A percentile compares a stretch with the other conserved stretches of the same genome.
phyloP scores from a whole-genome alignment of 805 yeast genomes.

The Kazachstania kunashirensis region DNA sequence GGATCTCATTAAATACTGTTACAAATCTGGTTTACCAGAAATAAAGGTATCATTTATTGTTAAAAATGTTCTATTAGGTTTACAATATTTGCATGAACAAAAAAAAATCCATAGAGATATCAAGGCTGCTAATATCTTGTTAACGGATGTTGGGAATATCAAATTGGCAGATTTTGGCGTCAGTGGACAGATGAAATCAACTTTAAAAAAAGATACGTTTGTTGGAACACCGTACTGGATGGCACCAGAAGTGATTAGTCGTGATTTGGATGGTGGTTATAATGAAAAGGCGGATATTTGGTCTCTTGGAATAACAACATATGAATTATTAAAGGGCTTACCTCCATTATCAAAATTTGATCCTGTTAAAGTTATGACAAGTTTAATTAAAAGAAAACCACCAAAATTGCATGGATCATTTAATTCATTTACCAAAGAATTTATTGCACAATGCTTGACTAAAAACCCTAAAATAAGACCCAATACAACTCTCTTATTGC shows the following conservation, averaged over 20 bases:
- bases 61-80: constrained; percentile 56
- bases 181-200: constrained; percentile 69
- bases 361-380: constrained; percentile 64
- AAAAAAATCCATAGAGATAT: constrained; percentile 81
- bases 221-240: constrained; percentile 98
- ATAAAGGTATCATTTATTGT: constrained; percentile 48
- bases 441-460: constrained; percentile 54
- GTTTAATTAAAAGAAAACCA: constrained; percentile 31
- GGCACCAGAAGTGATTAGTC: constrained; percentile 81
- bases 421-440: constrained; percentile 35
- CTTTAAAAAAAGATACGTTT: constrained; percentile 58
- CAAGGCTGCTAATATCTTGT: constrained; percentile 77
- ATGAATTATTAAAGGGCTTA: constrained; percentile 71
- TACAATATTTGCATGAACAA: constrained; percentile 66
- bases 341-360: constrained; percentile 71
- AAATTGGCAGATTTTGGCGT: constrained; percentile 94
- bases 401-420: constrained; percentile 26
- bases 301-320: constrained; percentile 89
- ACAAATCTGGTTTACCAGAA: constrained; percentile 32
- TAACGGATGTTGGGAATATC: constrained; percentile 58
- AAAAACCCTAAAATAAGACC: constrained; percentile 63
- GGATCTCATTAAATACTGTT: constrained; percentile 47
- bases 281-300: constrained; percentile 87
- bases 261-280: constrained; percentile 43
- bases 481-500: constrained; percentile 45